These are phyloP conservation scores for Arthrobotrys megalospora DNA, from an alignment of 2,329 filamentous ascomycete genomes.

Conservation along the genomic window DNA sequence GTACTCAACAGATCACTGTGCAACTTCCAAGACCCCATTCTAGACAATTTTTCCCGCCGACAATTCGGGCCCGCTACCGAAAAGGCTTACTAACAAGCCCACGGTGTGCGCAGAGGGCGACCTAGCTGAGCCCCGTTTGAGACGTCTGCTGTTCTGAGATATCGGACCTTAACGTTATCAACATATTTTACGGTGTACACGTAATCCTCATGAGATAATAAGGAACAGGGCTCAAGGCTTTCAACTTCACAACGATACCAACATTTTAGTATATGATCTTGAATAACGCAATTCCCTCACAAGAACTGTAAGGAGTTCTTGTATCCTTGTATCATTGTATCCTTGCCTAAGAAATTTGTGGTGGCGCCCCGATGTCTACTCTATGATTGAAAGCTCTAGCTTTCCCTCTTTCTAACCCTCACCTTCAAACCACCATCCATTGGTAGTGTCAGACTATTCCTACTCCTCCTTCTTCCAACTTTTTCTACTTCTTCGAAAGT, in stretches of 20 bases:
- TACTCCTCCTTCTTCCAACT: constrained; percentile 51
- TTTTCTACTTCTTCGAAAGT: constrained; percentile 57
- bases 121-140: constrained; percentile 26
- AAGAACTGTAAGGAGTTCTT: not conserved
- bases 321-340: too few relatives aligned
- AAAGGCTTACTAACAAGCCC: constrained; percentile 5
- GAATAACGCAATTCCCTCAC: not conserved
- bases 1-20: constrained; percentile 18
- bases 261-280: not conserved
- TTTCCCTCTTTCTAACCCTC: constrained; percentile 35
- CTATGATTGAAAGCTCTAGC: not conserved
- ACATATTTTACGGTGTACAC: constrained; percentile 18
- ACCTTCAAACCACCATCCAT: constrained; percentile 59
- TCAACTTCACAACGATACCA: constrained; percentile 7
- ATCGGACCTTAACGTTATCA: constrained; percentile 14
- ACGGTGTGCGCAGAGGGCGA: not conserved
- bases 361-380: not conserved
- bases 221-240: not conserved
- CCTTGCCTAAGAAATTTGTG: not conserved
- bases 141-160: constrained; percentile 1
- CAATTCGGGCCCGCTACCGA: constrained; percentile 18
- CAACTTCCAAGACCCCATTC: not conserved
- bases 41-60: constrained; percentile 5
- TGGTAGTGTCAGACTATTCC: constrained; percentile 56
- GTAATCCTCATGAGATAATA: constrained; percentile 33